phyloP scores from a whole-genome alignment of 2,329 filamentous ascomycete genomes.

The Aspergillus texensis region DNA sequence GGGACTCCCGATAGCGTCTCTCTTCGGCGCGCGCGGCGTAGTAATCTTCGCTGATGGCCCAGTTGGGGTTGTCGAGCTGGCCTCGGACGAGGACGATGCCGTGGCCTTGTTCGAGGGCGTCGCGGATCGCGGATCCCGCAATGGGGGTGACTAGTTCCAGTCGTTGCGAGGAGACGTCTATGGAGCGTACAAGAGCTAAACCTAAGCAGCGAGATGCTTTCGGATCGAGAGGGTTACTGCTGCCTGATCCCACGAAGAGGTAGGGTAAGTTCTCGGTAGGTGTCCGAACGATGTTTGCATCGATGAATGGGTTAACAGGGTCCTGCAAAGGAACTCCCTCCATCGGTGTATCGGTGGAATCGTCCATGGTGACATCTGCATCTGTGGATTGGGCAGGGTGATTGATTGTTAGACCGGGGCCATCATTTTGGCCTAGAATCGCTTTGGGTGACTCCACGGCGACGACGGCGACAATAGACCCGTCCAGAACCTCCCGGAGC shows the following conservation, averaged over 20 bases:
- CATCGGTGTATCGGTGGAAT: conserved; percentile 3
- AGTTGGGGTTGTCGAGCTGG: conserved; percentile 47
- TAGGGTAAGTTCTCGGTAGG: conserved; percentile 53
- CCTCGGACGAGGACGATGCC: conserved; percentile 54
- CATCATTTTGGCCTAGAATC: conserved; percentile 23
- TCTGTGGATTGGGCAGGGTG: conserved; percentile 4
- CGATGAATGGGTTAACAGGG: conserved; percentile 11
- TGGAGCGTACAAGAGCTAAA: conserved; percentile 50
- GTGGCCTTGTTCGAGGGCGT: conserved; percentile 37
- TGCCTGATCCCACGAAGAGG: conserved; percentile 47
- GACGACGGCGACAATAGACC: conserved; percentile 57
- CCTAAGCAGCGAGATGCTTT: conserved; percentile 52
- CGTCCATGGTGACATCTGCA: conserved; percentile 24
- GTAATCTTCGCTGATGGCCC: conserved; percentile 49
- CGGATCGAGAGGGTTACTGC: conserved; percentile 50
- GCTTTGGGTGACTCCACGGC: conserved; percentile 47
- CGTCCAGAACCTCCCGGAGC: conserved; percentile 56
- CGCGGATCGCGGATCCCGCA: conserved; percentile 29
- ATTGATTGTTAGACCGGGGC: conserved; percentile 1
- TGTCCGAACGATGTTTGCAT: conserved; percentile 43
- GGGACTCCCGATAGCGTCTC: conserved; percentile 30
- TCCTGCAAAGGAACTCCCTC: background rate
- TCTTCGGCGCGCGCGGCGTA: conserved; percentile 42
- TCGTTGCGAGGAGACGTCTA: conserved; percentile 42
- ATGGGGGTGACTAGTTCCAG: conserved; percentile 55